Base-by-base conservation (phyloP, 495 filamentous ascomycete genomes). In the Ascobolus immersus region DNA sequence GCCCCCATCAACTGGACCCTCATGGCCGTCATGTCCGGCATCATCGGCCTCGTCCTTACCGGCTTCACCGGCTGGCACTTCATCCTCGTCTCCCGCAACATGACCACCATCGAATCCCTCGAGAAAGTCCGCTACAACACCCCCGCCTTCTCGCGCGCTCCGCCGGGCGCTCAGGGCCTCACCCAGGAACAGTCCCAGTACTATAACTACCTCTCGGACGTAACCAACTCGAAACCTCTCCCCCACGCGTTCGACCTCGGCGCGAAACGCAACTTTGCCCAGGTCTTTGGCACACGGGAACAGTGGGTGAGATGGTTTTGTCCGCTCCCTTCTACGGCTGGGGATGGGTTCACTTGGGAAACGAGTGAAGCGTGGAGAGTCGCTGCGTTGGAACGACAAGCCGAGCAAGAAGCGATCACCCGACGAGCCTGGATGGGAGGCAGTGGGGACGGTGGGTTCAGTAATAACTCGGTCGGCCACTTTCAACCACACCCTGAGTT, bases 331-430 rank as follows among this genome's bases (percentile, higher is more conserved):
- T 90, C 71, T 35, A 84, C 78, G 0, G 71, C 64, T 0, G 82
- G 82, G 7, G 79, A 96, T 48, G 86, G 86, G n/a, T 94, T 81
- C 81, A 65, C 54, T 43, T 96, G 86, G 86, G 81, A 91, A 45
- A 64, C 80, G 1, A 90, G 68, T 37, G 52, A 56, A 1, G 64
- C 62, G 38, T 86, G 78, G 64, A 39, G 75, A 11, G 69, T 66
- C 17, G 71, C 70, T 3, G 60, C 67, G 25, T 71, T 79, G 14
- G 52, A 55, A 2, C 45, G 78, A 20, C 58, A 65, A 2, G 32
- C 52, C 3, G 62, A 69, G 39, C 56, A 76, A 11, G 64, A 70
- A 15, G 58, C 65, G 35, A 55, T 66, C 27, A 66, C 75, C 42
- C 40, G 52, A 12, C 50, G 46, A n/a, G 61, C 62, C 2, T 17